Evolutionary conservation across 2,329 filamentous ascomycete species (phyloP).

Genomic region (Cordyceps javanica): DNA sequence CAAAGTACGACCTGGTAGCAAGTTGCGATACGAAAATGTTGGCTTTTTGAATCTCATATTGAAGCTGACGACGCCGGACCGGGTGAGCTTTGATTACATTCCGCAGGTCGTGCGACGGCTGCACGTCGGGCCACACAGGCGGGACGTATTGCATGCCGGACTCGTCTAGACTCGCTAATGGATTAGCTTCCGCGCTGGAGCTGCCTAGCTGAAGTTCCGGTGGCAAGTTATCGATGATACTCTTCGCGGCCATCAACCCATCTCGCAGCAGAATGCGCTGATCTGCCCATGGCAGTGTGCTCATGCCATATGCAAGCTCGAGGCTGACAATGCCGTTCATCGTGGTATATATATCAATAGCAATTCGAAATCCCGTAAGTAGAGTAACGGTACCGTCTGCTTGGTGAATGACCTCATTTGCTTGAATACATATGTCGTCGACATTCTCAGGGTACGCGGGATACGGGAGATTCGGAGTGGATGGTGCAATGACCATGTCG

Average conservation of each 20-base stretch:
- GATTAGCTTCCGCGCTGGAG: constrained; percentile 29
- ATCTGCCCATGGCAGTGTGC: constrained; percentile 69
- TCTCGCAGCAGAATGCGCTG: constrained; percentile 68
- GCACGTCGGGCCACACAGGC: constrained; percentile 40
- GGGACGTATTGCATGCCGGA: constrained; percentile 46
- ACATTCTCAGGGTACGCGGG: constrained; percentile 76
- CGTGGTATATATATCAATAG: constrained; percentile 70
- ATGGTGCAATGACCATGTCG: constrained; percentile 69
- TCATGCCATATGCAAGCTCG: constrained; percentile 75
- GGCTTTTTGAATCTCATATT: constrained; percentile 86
- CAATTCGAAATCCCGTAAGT: constrained; percentile 75
- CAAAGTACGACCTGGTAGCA: constrained; percentile 74
- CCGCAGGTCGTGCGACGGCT: constrained; percentile 44
- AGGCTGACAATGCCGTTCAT: constrained; percentile 75
- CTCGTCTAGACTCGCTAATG: constrained; percentile 37
- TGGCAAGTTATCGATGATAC: constrained; percentile 61
- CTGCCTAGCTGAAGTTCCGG: constrained; percentile 56
- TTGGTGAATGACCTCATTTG: constrained; percentile 64
- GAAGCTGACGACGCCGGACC: constrained; percentile 49
- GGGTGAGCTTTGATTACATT: constrained; percentile 44
- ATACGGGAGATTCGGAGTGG: constrained; percentile 68
- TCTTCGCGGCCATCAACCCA: constrained; percentile 64
- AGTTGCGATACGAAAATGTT: constrained; percentile 82
- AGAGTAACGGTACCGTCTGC: constrained; percentile 62
- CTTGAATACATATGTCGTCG: constrained; percentile 75